These are phyloP conservation scores for Diplotaxis tenuifolia DNA, from an alignment of 345 rosid genomes.

Conservation along the genomic window DNA sequence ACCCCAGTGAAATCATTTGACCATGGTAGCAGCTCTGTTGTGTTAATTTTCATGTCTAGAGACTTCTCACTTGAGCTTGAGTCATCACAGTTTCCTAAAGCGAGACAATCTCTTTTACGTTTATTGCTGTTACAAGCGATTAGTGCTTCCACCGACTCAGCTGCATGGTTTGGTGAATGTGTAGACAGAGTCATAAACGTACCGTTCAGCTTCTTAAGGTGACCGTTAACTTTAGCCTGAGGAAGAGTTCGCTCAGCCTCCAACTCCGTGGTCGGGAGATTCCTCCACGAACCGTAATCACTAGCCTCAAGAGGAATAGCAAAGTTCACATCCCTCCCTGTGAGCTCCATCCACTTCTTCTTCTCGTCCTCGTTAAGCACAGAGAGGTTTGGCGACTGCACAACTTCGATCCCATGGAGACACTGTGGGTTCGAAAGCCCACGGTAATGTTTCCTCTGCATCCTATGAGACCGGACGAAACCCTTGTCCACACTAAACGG, in stretches of 20 bases:
- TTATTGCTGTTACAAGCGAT: conserved; percentile 44
- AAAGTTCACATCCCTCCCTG: conserved; percentile 62
- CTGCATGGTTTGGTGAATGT: conserved; percentile 50
- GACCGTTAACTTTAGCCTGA: conserved; percentile 39
- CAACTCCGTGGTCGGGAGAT: conserved; percentile 54
- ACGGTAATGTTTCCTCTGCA: conserved; percentile 81
- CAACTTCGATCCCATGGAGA: conserved; percentile 71
- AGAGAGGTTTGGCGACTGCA: conserved; percentile 54
- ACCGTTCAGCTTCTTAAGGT: conserved; percentile 55
- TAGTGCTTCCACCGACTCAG: conserved; percentile 40
- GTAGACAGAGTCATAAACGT: conserved; percentile 57
- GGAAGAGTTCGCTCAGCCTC: conserved; percentile 55
- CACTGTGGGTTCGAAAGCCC: conserved; percentile 83
- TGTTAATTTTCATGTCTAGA: conserved; percentile 47
- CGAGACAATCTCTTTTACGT: conserved; percentile 54
- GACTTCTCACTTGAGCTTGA: conserved; percentile 50
- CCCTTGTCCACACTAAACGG: conserved; percentile 72
- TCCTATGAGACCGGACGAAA: conserved; percentile 74
- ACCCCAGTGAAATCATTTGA: conserved; percentile 59
- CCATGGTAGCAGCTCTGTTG: conserved; percentile 58
- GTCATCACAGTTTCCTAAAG: conserved; percentile 48
- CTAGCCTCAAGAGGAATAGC: conserved; percentile 59
- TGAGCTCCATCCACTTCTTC: conserved; percentile 70
- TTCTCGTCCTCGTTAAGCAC: conserved; percentile 60
- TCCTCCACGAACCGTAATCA: conserved; percentile 69